Evolutionary conservation across 75 land plant species (phyloP), one percentile per base, ranked within the genome.

Genomic region (Pinus taeda): DNA sequence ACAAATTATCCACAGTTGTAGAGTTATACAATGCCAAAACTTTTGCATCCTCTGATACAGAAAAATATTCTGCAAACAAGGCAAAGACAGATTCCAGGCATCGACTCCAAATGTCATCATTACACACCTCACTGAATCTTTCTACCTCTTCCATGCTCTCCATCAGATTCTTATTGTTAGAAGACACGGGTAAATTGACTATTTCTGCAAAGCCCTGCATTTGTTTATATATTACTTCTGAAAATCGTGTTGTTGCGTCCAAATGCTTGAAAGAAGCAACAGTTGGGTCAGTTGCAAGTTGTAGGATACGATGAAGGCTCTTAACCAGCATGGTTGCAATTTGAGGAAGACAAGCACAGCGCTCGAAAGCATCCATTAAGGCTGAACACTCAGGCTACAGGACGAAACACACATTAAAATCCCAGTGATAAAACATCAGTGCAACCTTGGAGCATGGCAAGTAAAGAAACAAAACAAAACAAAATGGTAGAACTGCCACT

Each of bases 341-440:
- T 59, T 81, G 83, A 57, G 94, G 91, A 84, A 85, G 88, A 79
- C 88, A 84, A 69, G 90, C 84, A 60, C 94, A 97, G 72, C 89
- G 86, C 64, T 95, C 93, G 39, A 97, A 92, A 39, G 95, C 86
- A 70, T 91, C 83, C 62, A 97, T 70, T 11, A 97, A 80, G 30
- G 81, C 93, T 22, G 85, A 80, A 80, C 90, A 93, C 80, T 97
- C 98, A 71, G 92, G 86, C 99, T 97, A 89, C 78, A 66, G 13
- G n/a, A 53, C n/a, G 72, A 75, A 73, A 61, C 36, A n/a, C 33
- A 57, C 49, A 67, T 24, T 80, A 57, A 26, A 57, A 73, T 2
- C 53, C 18, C 33, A 64, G 12, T 4, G 24, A 30, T 79, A 63
- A 9, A 63, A 15, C 15, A 63, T 22, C 66, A 63, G 66, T 26